phyloP scores from a whole-genome alignment of 2,329 filamentous ascomycete genomes.

The Corynespora cassiicola region DNA sequence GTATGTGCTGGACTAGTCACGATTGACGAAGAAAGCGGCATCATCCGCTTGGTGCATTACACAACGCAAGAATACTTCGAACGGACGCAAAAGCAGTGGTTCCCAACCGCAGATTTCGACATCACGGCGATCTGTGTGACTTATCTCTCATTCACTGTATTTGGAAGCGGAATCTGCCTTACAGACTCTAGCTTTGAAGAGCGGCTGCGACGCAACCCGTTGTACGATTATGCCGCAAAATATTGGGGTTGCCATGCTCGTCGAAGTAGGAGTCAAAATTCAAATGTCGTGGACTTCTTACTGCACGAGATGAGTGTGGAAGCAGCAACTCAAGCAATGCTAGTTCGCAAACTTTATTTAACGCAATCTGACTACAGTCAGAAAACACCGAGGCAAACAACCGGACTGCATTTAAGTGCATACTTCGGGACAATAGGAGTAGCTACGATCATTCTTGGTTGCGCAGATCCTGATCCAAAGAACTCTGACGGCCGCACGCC shows the following conservation, averaged over 20 bases:
- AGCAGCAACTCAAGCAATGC: no score
- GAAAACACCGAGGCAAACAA: no score
- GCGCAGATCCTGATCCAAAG: no score
- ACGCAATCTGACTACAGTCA: no score
- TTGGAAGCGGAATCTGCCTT: slow-evolving; percentile 20
- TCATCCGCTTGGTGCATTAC: slow-evolving; percentile 36
- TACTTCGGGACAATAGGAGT: no score
- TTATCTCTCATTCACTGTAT: slow-evolving; percentile 35
- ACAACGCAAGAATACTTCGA: slow-evolving; percentile 39
- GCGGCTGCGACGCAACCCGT: slow-evolving; percentile 19
- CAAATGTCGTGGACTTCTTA: no score
- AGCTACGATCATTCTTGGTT: no score
- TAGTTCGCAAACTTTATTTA: no score
- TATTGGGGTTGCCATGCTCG: slow-evolving; percentile 33
- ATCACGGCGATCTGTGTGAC: slow-evolving; percentile 35
- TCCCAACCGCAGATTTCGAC: slow-evolving; percentile 18
- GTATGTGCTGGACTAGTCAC: slow-evolving; percentile 38
- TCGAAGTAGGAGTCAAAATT: no score
- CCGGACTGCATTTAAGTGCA: no score
- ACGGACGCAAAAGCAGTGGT: slow-evolving; percentile 25
- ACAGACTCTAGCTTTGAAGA: slow-evolving; percentile 17
- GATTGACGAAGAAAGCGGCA: slow-evolving; percentile 31
- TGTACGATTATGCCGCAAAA: slow-evolving; percentile 34
- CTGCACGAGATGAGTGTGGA: no score
- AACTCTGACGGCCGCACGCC: background rate